Conservation (phyloP, 352 stramenopile species). For the Phytophthora citricola region DNA sequence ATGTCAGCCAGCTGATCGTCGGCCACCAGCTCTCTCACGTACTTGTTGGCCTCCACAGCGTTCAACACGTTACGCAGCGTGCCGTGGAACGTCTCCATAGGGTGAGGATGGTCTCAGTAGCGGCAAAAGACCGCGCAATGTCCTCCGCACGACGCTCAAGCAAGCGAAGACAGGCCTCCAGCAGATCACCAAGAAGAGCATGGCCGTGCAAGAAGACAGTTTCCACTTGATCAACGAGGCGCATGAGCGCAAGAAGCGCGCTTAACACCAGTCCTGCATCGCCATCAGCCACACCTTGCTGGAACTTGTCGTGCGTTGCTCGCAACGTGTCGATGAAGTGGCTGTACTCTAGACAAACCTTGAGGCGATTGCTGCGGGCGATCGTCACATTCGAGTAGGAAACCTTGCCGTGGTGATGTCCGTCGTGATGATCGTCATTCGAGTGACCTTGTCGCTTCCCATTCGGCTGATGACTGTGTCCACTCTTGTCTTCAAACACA, state of each 20-base stretch:
- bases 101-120: constrained; percentile 69
- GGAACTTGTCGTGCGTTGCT: constrained; percentile 70
- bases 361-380: constrained; percentile 71
- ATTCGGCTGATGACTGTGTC: constrained; percentile 37
- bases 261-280: constrained; percentile 69
- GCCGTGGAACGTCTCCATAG: constrained; percentile 79
- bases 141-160: constrained; percentile 49
- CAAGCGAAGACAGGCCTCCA: constrained; percentile 61
- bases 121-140: constrained; percentile 48
- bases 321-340: constrained; percentile 83
- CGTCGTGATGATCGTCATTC: constrained; percentile 41
- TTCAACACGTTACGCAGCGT: constrained; percentile 79
- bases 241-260: constrained; percentile 66
- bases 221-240: constrained; percentile 78
- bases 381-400: constrained; percentile 76
- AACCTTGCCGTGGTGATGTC: constrained; percentile 35
- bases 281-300: constrained; percentile 53
- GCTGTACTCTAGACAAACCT: constrained; percentile 79
- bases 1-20: constrained; percentile 64
- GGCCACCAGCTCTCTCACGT: constrained; percentile 66
- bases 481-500: constrained; percentile 76
- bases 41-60: constrained; percentile 69
- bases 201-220: constrained; percentile 78
- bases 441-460: constrained; percentile 31
- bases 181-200: constrained; percentile 62